phyloP scores from a whole-genome alignment of 2,329 filamentous ascomycete species.

The Pseudomassariella vexata region DNA sequence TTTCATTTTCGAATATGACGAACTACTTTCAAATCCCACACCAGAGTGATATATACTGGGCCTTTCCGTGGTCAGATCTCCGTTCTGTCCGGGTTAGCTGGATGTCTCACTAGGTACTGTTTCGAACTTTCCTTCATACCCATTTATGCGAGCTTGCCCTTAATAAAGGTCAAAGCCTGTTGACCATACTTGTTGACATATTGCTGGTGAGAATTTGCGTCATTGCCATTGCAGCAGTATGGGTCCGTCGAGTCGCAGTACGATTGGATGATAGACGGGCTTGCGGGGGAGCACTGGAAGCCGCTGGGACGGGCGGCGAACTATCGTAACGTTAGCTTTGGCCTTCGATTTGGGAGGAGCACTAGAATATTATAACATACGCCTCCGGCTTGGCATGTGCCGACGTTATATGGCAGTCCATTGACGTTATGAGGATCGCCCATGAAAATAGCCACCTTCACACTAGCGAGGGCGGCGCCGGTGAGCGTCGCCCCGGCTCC shows the following conservation, averaged over 20 bases:
- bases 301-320: slow-evolving; percentile 54
- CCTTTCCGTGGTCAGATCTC: too few species aligned
- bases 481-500: slow-evolving; percentile 42
- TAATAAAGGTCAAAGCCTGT: slow-evolving; percentile 54
- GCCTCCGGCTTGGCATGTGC: slow-evolving; percentile 51
- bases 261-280: slow-evolving; percentile 48
- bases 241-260: slow-evolving; percentile 61
- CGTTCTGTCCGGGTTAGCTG: too few species aligned
- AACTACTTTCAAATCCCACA: too few species aligned
- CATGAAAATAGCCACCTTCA: slow-evolving; percentile 59
- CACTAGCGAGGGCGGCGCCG: slow-evolving; percentile 41
- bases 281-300: slow-evolving; percentile 49
- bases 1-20: too few species aligned
- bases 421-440: slow-evolving; percentile 51
- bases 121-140: too few species aligned
- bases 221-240: slow-evolving; percentile 61
- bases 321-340: slow-evolving; percentile 32
- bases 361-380: slow-evolving; percentile 35
- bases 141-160: slow-evolving; percentile 24
- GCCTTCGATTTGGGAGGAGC: not conserved
- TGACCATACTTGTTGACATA: slow-evolving; percentile 59
- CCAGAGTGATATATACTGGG: too few species aligned
- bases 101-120: too few species aligned
- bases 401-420: slow-evolving; percentile 54
- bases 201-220: slow-evolving; percentile 54